These are phyloP conservation scores for Candida lessepsii DNA, from an alignment of 805 yeast genomes.

Conservation along the genomic window DNA sequence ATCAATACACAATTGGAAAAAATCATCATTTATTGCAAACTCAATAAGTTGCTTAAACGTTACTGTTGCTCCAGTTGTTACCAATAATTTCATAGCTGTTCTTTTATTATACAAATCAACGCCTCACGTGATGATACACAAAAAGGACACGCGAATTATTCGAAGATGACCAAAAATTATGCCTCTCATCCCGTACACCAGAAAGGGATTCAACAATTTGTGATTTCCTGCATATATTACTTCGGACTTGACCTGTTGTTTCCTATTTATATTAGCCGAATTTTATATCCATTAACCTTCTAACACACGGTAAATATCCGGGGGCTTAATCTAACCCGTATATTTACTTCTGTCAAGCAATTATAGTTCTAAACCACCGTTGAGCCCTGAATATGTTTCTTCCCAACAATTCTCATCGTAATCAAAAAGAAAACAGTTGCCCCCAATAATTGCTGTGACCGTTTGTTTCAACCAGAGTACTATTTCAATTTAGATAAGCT, in stretches of 20 bases:
- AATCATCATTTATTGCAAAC: conserved; percentile 5
- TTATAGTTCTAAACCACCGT: too few relatives aligned
- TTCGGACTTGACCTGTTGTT: conserved; percentile 1
- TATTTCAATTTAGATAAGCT: neutral
- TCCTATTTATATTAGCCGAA: neutral
- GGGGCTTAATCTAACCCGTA: neutral
- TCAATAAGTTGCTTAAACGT: conserved; percentile 62
- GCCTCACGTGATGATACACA: too few relatives aligned
- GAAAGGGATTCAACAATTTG: neutral
- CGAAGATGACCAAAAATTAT: too few relatives aligned
- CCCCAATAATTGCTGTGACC: neutral
- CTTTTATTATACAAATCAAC: too few relatives aligned
- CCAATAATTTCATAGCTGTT: conserved; percentile 36
- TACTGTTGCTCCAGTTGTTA: conserved; percentile 91
- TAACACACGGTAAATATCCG: neutral
- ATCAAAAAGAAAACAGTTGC: too few relatives aligned
- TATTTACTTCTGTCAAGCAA: neutral
- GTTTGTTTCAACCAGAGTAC: neutral
- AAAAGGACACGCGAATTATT: too few relatives aligned
- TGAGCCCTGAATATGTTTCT: too few relatives aligned
- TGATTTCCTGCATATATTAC: neutral
- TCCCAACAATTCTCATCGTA: conserved; percentile 6
- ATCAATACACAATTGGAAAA: neutral
- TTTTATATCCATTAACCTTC: neutral
- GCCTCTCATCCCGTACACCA: too few relatives aligned